Evolutionary conservation across 306 rosid genomes (phyloP).

Genomic region (Quercus parvula): DNA sequence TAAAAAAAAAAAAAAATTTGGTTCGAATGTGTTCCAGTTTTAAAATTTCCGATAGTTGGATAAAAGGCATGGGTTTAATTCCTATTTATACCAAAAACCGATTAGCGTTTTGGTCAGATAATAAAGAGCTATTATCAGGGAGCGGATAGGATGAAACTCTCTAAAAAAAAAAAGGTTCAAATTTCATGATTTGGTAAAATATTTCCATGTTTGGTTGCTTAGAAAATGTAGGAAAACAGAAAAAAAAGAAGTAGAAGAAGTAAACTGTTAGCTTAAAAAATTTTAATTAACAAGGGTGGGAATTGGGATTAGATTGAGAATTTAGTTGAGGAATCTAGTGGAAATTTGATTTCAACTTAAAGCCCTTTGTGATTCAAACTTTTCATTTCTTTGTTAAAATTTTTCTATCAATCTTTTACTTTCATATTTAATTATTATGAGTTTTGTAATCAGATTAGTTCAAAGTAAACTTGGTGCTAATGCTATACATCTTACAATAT

Average conservation of each 20-base stretch:
- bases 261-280: too few species aligned
- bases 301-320: neutral
- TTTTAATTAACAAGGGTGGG: too few species aligned
- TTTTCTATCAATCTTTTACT: neutral
- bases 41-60: accelerated
- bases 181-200: neutral
- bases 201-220: neutral
- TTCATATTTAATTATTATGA: neutral
- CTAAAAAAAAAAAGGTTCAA: too few species aligned
- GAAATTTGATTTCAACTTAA: neutral
- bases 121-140: accelerated
- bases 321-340: neutral
- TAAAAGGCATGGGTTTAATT: accelerated
- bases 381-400: neutral
- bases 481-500: neutral
- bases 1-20: too few species aligned
- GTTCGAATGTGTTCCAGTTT: accelerated
- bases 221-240: neutral
- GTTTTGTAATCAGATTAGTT: neutral
- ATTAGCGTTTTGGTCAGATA: too few species aligned
- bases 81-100: accelerated
- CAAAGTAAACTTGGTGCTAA: neutral
- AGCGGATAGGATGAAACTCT: accelerated
- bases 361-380: neutral
- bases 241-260: too few species aligned